A percentile compares a stretch with the other conserved stretches of the same genome.
phyloP scores from a whole-genome alignment of 1,284 basidiomycete species.

The Abortiporus biennis region DNA sequence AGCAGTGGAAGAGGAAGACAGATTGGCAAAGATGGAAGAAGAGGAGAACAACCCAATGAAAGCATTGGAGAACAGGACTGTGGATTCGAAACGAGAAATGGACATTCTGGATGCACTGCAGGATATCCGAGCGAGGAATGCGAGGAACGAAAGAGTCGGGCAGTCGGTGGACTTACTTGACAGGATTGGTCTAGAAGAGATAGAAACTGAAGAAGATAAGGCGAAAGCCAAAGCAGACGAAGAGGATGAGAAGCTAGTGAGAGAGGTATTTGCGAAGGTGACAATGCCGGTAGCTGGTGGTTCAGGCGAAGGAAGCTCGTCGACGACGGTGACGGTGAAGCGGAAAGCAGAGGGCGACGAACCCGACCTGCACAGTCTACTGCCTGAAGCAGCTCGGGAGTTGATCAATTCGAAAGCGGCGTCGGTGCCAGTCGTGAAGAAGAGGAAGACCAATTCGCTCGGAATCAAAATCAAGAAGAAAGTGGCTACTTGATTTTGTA shows the following conservation, averaged over 20 bases:
- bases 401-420: conserved; percentile 49
- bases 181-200: conserved; percentile 51
- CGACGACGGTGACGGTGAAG: conserved; percentile 65
- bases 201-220: conserved; percentile 65
- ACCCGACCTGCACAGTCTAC: conserved; percentile 63
- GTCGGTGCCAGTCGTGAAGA: conserved; percentile 44
- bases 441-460: conserved; percentile 55
- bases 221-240: conserved; percentile 69
- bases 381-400: conserved; percentile 69
- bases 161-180: conserved; percentile 59
- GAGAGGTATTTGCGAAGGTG: conserved; percentile 81
- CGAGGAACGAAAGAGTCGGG: conserved; percentile 80
- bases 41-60: conserved; percentile 98
- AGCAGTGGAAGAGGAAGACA: conserved; percentile 69
- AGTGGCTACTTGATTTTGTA: too few species aligned
- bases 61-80: conserved; percentile 86
- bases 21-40: conserved; percentile 73
- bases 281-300: conserved; percentile 30
- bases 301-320: conserved; percentile 23
- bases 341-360: conserved; percentile 71
- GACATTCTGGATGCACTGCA: conserved; percentile 95
- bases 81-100: conserved; percentile 96
- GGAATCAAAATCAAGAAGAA: conserved; percentile 73
- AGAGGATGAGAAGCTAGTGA: conserved; percentile 88
- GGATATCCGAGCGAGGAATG: conserved; percentile 91